Conservation (phyloP, 1,284 basidiomycete genomes). For the Inonotus hispidus region DNA sequence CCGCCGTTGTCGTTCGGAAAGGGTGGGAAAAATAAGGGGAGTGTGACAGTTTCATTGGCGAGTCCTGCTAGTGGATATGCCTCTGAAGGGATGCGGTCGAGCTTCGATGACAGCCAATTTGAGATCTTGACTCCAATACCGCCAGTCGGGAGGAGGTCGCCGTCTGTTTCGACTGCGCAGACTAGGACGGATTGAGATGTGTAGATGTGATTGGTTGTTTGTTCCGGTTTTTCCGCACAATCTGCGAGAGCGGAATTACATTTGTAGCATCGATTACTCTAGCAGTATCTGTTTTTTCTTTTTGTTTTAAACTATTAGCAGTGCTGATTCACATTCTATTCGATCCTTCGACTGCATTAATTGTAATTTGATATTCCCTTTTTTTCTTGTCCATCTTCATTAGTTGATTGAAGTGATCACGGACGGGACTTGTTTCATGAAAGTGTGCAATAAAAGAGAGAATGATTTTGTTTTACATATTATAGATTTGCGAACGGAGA, state of each 20-base stretch:
- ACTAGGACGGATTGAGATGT: conserved; percentile 5
- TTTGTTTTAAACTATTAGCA: conserved; percentile 1
- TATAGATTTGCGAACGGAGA: too few relatives aligned
- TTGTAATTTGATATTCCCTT: neutral
- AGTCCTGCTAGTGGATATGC: conserved; percentile 22
- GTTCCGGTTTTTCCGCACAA: neutral
- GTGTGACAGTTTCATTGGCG: conserved; percentile 19
- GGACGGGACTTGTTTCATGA: neutral
- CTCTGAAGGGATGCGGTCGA: conserved; percentile 27
- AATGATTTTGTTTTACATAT: too few relatives aligned
- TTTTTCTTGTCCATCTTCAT: neutral
- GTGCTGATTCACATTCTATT: neutral
- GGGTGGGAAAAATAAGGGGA: neutral
- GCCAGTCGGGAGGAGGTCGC: neutral
- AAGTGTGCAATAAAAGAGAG: neutral
- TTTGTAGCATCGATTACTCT: neutral
- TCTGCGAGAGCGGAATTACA: neutral
- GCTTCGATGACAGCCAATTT: conserved; percentile 33
- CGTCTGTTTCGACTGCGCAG: neutral
- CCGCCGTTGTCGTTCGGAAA: conserved; percentile 7
- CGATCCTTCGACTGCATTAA: neutral
- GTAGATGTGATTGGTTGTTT: neutral
- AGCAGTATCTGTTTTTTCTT: neutral
- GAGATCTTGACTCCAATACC: conserved; percentile 28
- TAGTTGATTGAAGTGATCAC: neutral